A percentile compares a stretch with the other conserved stretches of the same genome.
phyloP scores from a whole-genome alignment of 1,139 yeast species.

The Geotrichum siamense region DNA sequence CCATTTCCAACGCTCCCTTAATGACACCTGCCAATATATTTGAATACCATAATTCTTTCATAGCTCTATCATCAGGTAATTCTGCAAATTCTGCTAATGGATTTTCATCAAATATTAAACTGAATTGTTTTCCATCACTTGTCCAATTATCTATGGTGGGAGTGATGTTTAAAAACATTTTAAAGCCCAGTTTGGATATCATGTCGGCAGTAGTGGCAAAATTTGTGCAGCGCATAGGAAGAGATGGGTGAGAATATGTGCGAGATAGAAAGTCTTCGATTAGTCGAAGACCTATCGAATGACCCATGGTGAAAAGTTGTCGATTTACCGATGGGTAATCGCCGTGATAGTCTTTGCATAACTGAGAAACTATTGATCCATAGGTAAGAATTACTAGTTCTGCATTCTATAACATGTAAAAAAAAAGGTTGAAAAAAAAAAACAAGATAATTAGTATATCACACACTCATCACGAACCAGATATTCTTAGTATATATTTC shows the following conservation, averaged over 20 bases:
- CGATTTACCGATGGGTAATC: constrained; percentile 74
- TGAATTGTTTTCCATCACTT: constrained; percentile 64
- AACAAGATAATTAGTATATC: not conserved
- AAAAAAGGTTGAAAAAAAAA: not conserved
- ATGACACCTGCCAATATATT: constrained; percentile 85
- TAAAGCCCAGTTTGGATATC: constrained; percentile 80
- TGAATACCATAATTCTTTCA: constrained; percentile 81
- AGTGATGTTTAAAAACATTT: constrained; percentile 72
- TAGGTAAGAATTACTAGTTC: constrained; percentile 89
- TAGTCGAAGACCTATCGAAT: constrained; percentile 82
- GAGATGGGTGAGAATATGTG: constrained; percentile 11
- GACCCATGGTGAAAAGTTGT: constrained; percentile 89
- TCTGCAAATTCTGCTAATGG: constrained; percentile 96
- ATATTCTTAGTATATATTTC: too few species aligned
- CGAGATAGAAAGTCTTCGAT: constrained; percentile 91
- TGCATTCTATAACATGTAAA: constrained; percentile 47
- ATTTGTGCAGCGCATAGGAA: constrained; percentile 64
- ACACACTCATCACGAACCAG: too few species aligned
- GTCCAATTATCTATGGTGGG: constrained; percentile 79
- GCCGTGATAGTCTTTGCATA: constrained; percentile 73
- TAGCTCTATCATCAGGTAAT: constrained; percentile 69
- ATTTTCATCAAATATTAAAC: constrained; percentile 69
- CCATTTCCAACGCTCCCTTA: constrained; percentile 92
- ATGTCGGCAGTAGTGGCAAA: constrained; percentile 86
- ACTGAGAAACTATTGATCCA: constrained; percentile 91